phyloP scores from a whole-genome alignment of 495 filamentous ascomycete genomes.

The Xylaria bambusicola region DNA sequence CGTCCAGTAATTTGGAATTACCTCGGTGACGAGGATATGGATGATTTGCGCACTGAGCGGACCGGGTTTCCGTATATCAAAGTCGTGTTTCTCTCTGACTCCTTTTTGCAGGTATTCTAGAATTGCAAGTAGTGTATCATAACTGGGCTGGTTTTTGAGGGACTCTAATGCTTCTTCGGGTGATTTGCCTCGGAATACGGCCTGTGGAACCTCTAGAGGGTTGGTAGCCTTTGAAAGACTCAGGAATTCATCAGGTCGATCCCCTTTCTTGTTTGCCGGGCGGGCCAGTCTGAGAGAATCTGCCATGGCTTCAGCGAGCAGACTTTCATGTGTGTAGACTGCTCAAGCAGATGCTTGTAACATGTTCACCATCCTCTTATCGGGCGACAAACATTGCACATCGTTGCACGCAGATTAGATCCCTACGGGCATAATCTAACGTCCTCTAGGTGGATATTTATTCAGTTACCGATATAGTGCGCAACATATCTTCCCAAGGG shows the following conservation, averaged over 20 bases:
- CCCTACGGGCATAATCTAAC: background rate
- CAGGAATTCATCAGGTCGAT: conserved; percentile 22
- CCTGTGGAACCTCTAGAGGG: conserved; percentile 4
- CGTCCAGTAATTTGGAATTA: conserved; percentile 78
- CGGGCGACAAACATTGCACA: background rate
- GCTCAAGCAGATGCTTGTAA: background rate
- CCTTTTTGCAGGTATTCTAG: conserved; percentile 56
- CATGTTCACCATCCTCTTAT: no score
- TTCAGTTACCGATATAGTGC: no score
- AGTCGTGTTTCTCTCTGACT: conserved; percentile 33
- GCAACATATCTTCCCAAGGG: no score
- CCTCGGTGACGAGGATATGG: conserved; percentile 65
- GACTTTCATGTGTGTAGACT: background rate
- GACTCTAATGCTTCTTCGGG: conserved; percentile 62
- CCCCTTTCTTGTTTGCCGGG: conserved; percentile 39
- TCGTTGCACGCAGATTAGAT: background rate
- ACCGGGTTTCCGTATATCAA: conserved; percentile 64
- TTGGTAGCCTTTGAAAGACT: conserved; percentile 20
- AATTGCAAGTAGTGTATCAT: conserved; percentile 53
- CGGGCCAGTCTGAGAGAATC: conserved; percentile 52
- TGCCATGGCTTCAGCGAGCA: conserved; percentile 42
- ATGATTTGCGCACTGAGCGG: conserved; percentile 70
- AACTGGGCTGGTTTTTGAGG: conserved; percentile 66
- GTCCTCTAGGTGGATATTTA: no score
- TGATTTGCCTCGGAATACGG: conserved; percentile 34